Conservation (phyloP, 129 eudicot genomes). For the Helianthus annuus region DNA sequence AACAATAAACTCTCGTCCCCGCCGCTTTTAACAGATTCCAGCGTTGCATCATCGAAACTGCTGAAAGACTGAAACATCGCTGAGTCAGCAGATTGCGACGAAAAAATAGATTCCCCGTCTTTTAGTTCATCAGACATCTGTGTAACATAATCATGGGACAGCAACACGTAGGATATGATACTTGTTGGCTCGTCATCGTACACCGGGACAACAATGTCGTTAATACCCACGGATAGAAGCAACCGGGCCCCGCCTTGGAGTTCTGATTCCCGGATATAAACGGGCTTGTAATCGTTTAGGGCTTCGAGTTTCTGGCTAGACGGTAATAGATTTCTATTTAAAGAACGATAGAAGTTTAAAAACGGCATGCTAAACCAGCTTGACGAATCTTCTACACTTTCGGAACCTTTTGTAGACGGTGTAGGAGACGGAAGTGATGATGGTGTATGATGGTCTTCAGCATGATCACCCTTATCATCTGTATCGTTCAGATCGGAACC, state of each 20-base stretch:
- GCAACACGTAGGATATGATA: slow-evolving; percentile 74
- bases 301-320: slow-evolving; percentile 60
- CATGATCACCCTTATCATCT: slow-evolving; percentile 46
- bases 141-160: slow-evolving; percentile 54
- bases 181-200: slow-evolving; percentile 98
- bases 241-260: slow-evolving; percentile 68
- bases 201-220: slow-evolving; percentile 82
- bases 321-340: slow-evolving; percentile 58
- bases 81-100: slow-evolving; percentile 59
- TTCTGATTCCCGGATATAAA: slow-evolving; percentile 69
- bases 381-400: slow-evolving; percentile 55
- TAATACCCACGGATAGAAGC: slow-evolving; percentile 62
- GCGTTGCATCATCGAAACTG: slow-evolving; percentile 56
- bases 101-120: slow-evolving; percentile 55
- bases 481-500: slow-evolving; percentile 46
- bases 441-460: slow-evolving; percentile 38
- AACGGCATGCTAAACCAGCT: slow-evolving; percentile 88
- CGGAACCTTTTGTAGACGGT: slow-evolving; percentile 51
- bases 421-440: slow-evolving; percentile 46
- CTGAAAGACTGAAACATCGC: slow-evolving; percentile 47
- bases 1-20: slow-evolving; percentile 68
- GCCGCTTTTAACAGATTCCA: slow-evolving; percentile 55
- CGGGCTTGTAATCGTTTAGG: slow-evolving; percentile 62
- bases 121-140: slow-evolving; percentile 71
- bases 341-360: slow-evolving; percentile 65